Percentiles rank a stretch among this genome's conserved stretches.
Conservation (phyloP, 805 yeast genomes). For the Candida nemodendra region DNA sequence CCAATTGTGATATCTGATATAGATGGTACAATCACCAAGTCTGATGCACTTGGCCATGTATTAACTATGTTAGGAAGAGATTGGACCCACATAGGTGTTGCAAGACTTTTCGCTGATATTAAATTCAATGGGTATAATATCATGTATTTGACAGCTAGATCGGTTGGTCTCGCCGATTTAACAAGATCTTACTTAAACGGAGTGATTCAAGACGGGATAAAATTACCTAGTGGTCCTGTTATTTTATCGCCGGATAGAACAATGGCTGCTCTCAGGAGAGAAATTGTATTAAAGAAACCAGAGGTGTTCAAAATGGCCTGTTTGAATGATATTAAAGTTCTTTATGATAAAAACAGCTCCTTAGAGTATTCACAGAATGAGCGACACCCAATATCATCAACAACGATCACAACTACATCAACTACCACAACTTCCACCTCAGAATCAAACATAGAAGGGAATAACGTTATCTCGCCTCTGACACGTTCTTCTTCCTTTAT, state of each 20-base stretch:
- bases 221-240: constrained; percentile 88
- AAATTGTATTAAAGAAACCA: constrained; percentile 90
- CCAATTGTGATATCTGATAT: constrained; percentile 97
- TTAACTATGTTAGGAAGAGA: constrained; percentile 91
- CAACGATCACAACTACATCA: neutral
- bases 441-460: neutral
- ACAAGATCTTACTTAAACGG: constrained; percentile 81
- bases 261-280: constrained; percentile 89
- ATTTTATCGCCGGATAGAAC: constrained; percentile 94
- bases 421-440: neutral
- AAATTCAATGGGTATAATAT: constrained; percentile 85
- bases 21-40: constrained; percentile 96
- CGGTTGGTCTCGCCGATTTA: constrained; percentile 92
- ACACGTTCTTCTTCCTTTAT: neutral
- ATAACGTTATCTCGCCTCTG: neutral
- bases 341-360: constrained; percentile 41
- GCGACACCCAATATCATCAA: neutral
- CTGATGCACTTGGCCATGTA: constrained; percentile 96
- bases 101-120: constrained; percentile 86
- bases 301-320: constrained; percentile 99
- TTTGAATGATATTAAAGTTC: constrained; percentile 73
- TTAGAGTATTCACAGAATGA: neutral
- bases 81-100: constrained; percentile 98
- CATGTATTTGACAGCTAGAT: constrained; percentile 89
- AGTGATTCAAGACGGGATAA: constrained; percentile 71